Evolutionary conservation across 768 basidiomycete genomes (phyloP), one percentile per base, ranked within the genome.

Genomic region (Pleurotus salmoneostramineus): DNA sequence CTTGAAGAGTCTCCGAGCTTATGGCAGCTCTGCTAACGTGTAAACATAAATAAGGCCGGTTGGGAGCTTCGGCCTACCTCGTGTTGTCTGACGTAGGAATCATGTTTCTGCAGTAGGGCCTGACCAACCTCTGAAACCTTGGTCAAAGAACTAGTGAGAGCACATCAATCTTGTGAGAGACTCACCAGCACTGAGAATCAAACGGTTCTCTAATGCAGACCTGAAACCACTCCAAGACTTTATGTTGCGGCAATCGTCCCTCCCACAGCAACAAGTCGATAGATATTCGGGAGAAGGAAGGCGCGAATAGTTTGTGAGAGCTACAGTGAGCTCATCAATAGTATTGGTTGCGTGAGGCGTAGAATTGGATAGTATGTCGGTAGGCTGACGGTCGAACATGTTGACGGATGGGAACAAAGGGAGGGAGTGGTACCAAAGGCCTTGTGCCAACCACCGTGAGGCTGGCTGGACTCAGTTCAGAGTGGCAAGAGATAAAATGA

Each of bases 121-220:
- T 94, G 91, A 10, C 94, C 94, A 32, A 96, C 88, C 78, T 95
- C 93, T 93, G 62, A 31, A 58, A 10, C 6, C 52, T n/a, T 59
- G 47, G 37, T 27, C 11, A 37, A 64, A 11, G 54, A 51, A 15
- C 43, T 50, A 50, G 37, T 36, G 46, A 33, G 46, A 40, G 17
- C 47, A 34, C 44, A 60, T 44, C 43, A 58, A 10, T 8, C 44
- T 45, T n/a, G 2, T n/a, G 40, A 48, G 47, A 36, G 37, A 7
- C 88, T 65, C 65, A 95, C 94, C 93, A 65, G 92, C 94, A 68
- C 93, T 93, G 56, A 96, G 77, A 57, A 88, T 83, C 61, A 97
- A 75, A 57, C 90, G 76, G 59, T 80, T 85, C 73, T 94, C 91
- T 27, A 96, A 71, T 68, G 82, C 83, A 48, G 83, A 76, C 74